phyloP scores from a whole-genome alignment of 176 grass and related monocot genomes.

The Bromus sterilis region DNA sequence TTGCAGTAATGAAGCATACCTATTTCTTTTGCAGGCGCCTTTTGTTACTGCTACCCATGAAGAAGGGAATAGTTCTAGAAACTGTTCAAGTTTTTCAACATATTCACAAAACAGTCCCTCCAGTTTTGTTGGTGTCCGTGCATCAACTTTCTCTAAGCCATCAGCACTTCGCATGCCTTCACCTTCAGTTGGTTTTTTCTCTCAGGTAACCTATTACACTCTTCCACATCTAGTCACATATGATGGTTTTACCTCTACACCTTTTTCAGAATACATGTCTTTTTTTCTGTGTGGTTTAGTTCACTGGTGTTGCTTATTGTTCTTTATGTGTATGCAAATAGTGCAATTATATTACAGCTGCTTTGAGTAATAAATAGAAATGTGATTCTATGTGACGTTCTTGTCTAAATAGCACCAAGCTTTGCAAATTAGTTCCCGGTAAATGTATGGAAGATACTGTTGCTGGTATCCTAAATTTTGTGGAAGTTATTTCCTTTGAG shows the following conservation, averaged over 20 bases:
- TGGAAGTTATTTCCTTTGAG: background rate
- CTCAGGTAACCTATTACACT: conserved; percentile 43
- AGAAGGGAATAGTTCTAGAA: conserved; percentile 18
- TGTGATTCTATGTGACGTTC: conserved; percentile 1
- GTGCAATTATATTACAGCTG: background rate
- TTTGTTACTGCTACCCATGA: conserved; percentile 7
- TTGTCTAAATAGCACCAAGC: background rate
- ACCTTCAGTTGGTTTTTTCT: conserved; percentile 68
- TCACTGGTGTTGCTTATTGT: background rate
- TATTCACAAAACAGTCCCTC: conserved; percentile 25
- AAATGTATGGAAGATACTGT: background rate
- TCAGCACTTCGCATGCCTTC: conserved; percentile 83
- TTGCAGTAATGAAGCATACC: background rate
- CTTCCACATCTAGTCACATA: background rate
- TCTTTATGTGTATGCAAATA: background rate
- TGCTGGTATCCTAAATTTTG: background rate
- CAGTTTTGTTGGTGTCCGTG: conserved; percentile 12
- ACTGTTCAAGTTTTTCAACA: background rate
- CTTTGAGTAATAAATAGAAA: conserved; percentile 3
- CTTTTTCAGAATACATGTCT: background rate
- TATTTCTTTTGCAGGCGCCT: conserved; percentile 35
- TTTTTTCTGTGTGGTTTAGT: background rate
- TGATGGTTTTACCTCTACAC: background rate
- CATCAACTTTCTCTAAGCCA: conserved; percentile 41
- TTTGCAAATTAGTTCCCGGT: background rate